These are phyloP conservation scores for Leucaena leucocephala DNA, from an alignment of 306 rosid species.

Conservation along the genomic window DNA sequence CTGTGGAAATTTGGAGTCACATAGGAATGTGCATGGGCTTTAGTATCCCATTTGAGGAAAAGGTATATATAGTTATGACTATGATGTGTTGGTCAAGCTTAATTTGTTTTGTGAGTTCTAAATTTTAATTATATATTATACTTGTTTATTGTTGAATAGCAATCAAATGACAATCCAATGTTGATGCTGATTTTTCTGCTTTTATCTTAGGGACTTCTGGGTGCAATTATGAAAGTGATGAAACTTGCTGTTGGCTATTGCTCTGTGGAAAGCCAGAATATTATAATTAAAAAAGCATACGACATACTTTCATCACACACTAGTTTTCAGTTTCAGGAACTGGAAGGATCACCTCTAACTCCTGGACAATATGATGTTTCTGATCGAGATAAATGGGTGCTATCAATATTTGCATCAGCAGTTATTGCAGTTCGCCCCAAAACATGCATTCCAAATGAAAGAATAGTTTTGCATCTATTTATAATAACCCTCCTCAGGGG, in stretches of 20 bases:
- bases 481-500: conserved; percentile 66
- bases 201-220: conserved; percentile 71
- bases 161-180: conserved; percentile 20
- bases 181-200: conserved; percentile 32
- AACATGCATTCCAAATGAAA: conserved; percentile 58
- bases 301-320: conserved; percentile 57
- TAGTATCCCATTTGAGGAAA: conserved; percentile 47
- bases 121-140: background rate
- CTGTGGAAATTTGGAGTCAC: conserved; percentile 66
- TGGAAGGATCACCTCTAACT: conserved; percentile 55
- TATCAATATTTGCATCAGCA: conserved; percentile 82
- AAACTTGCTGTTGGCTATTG: conserved; percentile 71
- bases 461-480: conserved; percentile 63
- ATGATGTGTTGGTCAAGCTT: conserved; percentile 20
- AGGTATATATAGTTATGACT: conserved; percentile 52
- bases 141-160: conserved; percentile 26
- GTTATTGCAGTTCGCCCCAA: conserved; percentile 63
- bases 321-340: conserved; percentile 52
- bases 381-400: conserved; percentile 60
- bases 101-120: background rate
- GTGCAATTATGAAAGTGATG: conserved; percentile 71
- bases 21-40: conserved; percentile 52
- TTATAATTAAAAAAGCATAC: conserved; percentile 67
- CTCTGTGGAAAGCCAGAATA: conserved; percentile 69
- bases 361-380: conserved; percentile 52